Evolutionary conservation across 345 rosid species (phyloP), one percentile per base, ranked within the genome.

Genomic region (Dipteronia dyeriana): DNA sequence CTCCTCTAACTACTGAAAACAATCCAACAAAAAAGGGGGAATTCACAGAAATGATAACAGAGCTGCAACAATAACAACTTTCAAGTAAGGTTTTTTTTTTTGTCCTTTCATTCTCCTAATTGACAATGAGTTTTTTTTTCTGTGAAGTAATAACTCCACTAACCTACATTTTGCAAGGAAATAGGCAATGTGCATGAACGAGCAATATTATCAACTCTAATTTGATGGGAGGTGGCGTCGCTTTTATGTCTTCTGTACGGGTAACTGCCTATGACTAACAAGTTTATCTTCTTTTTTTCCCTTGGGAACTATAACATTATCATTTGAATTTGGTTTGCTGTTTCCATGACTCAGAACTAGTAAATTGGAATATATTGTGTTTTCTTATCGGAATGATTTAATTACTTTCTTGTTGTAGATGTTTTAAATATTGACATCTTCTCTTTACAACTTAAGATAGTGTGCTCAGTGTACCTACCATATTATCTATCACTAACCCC

Each of bases 131-230:
- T 4, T 31, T 31, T 34, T 31, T 31, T 5, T 29, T 7, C 17
- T 19, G 13, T 73, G 54, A 73, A 20, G 39, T n/a, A 38, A 19
- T 60, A 59, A 73, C 76, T 73, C 54, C 20, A 60, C 17, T 20
- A 57, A 72, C n/a, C 22, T 34, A 13, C 2, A 41, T 22, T 73
- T 57, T 72, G 54, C 66, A 59, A 59, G 26, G 20, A 20, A 38
- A 39, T 19, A 60, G 51, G 66, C 38, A 13, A 34, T 57, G 38
- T 38, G n/a, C 53, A 29, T 5, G 22, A 6, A 22, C 1, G 2
- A 20, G 75, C 49, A 13, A 57, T 19, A 53, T 53, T 54, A 64
- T 39, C 74, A 13, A 31, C 26, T 29, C 8, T 7, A 26, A n/a
- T 34, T 20, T 22, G 38, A 38, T 1, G 8, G 9, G 49, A n/a